Conservation (phyloP, 1,284 basidiomycete species). For the Naganishia sp. region DNA sequence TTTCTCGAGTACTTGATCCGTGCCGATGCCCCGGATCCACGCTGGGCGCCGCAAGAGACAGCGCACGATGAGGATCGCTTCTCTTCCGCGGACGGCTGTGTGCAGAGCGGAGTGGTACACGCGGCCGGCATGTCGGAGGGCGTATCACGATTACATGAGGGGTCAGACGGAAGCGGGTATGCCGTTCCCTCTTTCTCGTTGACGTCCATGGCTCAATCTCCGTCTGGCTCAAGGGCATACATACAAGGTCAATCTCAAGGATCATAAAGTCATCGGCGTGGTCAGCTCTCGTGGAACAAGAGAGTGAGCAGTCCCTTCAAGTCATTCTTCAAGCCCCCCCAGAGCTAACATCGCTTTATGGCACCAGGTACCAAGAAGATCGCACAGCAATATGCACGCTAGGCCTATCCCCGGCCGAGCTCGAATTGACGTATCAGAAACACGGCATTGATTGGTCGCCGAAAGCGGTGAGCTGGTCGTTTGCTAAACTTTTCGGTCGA, state of each 20-base stretch:
- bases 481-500: neutral
- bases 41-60: too few species aligned
- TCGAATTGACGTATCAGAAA: conserved; percentile 65
- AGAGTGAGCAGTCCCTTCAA: conserved; percentile 11
- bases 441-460: conserved; percentile 70
- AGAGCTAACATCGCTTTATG: neutral
- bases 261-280: conserved; percentile 25
- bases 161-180: conserved; percentile 27
- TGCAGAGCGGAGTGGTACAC: neutral
- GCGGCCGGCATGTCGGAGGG: conserved; percentile 2
- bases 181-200: neutral
- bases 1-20: neutral
- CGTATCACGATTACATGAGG: conserved; percentile 30
- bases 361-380: conserved; percentile 81
- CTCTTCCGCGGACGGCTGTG: neutral
- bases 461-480: conserved; percentile 35
- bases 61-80: neutral
- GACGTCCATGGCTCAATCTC: neutral
- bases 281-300: conserved; percentile 20
- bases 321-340: neutral
- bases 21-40: neutral
- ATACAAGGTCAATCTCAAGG: conserved; percentile 28
- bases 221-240: conserved; percentile 7
- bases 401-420: conserved; percentile 70
- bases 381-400: conserved; percentile 73